phyloP scores from a whole-genome alignment of 1,139 yeast species.

The Eremothecium gossypii region DNA sequence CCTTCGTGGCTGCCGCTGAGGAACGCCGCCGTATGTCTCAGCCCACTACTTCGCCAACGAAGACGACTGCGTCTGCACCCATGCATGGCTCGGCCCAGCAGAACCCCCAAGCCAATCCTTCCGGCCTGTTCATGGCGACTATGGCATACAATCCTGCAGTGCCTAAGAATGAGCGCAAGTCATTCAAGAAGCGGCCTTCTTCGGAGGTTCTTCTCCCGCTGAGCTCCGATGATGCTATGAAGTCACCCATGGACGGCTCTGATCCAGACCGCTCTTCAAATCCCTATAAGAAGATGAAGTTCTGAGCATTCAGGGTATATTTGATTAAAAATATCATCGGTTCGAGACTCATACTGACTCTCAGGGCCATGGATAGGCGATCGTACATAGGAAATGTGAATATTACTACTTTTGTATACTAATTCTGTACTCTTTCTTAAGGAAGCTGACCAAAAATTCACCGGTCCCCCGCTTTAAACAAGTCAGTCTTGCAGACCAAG shows the following conservation, averaged over 20 bases:
- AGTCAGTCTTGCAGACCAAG: no score
- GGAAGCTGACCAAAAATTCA: no score
- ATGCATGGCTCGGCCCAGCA: conserved; percentile 3
- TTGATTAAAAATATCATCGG: neutral
- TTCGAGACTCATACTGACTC: no score
- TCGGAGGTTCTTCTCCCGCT: conserved; percentile 1
- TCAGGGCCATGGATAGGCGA: no score
- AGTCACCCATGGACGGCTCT: neutral
- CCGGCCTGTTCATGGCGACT: neutral
- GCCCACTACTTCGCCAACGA: conserved; percentile 1
- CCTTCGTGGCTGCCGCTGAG: conserved; percentile 15
- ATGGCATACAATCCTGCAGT: neutral
- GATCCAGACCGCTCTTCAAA: neutral
- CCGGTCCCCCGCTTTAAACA: no score
- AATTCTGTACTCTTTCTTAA: no score
- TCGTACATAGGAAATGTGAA: no score
- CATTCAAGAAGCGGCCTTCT: conserved; percentile 4
- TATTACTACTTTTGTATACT: no score
- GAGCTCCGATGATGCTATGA: neutral
- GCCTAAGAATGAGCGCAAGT: conserved; percentile 1
- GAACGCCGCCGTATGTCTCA: conserved; percentile 1
- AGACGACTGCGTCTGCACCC: neutral
- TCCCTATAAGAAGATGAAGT: conserved; percentile 1
- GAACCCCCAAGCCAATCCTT: conserved; percentile 4
- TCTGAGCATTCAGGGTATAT: neutral